A percentile compares a stretch with the other conserved stretches of the same genome.
Evolutionary conservation across 208 protist species (phyloP).

Genomic region (Vickermania spadyakhi): DNA sequence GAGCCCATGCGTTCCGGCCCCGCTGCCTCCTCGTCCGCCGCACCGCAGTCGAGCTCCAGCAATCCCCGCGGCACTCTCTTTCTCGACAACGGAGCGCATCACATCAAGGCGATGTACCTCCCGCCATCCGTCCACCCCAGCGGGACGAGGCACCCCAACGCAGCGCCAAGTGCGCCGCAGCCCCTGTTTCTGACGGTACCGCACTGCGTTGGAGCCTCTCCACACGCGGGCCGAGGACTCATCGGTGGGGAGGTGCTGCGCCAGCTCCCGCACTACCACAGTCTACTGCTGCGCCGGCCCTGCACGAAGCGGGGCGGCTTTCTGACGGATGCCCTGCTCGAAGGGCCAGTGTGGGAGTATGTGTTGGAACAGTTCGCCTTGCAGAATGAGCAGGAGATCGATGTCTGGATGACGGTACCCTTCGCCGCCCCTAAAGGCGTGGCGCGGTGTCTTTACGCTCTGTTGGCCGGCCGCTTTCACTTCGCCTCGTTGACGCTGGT

Average conservation of each 20-base stretch:
- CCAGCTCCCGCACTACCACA: constrained; percentile 65
- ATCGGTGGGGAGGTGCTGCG: constrained; percentile 42
- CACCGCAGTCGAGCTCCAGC: too few species aligned
- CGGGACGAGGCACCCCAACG: not conserved
- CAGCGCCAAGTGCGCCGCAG: constrained; percentile 10
- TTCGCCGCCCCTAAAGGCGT: constrained; percentile 51
- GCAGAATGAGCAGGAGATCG: constrained; percentile 38
- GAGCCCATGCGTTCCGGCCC: too few species aligned
- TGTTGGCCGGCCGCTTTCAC: constrained; percentile 46
- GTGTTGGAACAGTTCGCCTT: constrained; percentile 61
- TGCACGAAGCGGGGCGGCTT: constrained; percentile 45
- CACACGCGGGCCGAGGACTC: constrained; percentile 55
- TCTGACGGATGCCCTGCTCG: constrained; percentile 54
- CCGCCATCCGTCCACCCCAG: constrained; percentile 1
- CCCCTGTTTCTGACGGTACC: constrained; percentile 23
- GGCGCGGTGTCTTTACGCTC: constrained; percentile 28
- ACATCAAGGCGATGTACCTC: constrained; percentile 67
- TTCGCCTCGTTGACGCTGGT: constrained; percentile 68
- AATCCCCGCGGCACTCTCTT: too few species aligned
- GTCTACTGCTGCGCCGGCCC: constrained; percentile 71
- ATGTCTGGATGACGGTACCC: constrained; percentile 63
- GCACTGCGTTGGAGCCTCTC: constrained; percentile 59
- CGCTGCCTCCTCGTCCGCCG: too few species aligned
- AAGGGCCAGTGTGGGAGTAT: constrained; percentile 71
- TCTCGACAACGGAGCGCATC: constrained; percentile 74